These are phyloP conservation scores for Torulaspora pretoriensis DNA, from an alignment of 1,139 yeast species.

Conservation along the genomic window DNA sequence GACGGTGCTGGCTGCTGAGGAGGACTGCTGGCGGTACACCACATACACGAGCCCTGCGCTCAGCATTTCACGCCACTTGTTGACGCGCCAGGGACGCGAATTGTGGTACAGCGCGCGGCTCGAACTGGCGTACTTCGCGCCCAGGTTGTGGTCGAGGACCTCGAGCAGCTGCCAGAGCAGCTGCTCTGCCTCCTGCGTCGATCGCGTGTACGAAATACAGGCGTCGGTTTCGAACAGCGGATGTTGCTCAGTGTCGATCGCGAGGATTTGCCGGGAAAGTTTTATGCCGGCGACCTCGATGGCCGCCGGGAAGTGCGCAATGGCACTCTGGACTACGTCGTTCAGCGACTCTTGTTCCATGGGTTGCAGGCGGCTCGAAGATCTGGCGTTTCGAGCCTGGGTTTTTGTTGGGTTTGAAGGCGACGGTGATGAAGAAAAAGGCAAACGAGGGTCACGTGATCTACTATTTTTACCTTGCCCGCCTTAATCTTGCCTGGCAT, in stretches of 20 bases:
- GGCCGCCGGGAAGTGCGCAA: neutral
- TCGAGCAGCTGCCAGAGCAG: conserved; percentile 3
- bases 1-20: too few species aligned
- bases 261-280: neutral
- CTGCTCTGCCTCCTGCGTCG: conserved; percentile 1
- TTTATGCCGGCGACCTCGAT: neutral
- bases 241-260: conserved; percentile 1
- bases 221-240: neutral
- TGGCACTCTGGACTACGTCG: neutral
- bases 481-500: neutral
- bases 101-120: conserved; percentile 23
- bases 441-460: too few species aligned
- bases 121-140: conserved; percentile 21
- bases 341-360: neutral
- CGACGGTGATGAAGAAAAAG: too few species aligned
- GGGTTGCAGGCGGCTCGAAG: neutral
- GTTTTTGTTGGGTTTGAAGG: too few species aligned
- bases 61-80: conserved; percentile 30
- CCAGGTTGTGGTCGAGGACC: conserved; percentile 20
- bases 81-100: conserved; percentile 22
- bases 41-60: conserved; percentile 28
- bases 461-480: too few species aligned
- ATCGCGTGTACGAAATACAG: conserved; percentile 1
- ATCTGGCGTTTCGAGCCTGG: too few species aligned
- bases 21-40: conserved; percentile 12